A percentile compares a stretch with the other conserved stretches of the same genome.
phyloP scores from a whole-genome alignment of 2,329 filamentous ascomycete genomes.

The Laburnicola sp. region DNA sequence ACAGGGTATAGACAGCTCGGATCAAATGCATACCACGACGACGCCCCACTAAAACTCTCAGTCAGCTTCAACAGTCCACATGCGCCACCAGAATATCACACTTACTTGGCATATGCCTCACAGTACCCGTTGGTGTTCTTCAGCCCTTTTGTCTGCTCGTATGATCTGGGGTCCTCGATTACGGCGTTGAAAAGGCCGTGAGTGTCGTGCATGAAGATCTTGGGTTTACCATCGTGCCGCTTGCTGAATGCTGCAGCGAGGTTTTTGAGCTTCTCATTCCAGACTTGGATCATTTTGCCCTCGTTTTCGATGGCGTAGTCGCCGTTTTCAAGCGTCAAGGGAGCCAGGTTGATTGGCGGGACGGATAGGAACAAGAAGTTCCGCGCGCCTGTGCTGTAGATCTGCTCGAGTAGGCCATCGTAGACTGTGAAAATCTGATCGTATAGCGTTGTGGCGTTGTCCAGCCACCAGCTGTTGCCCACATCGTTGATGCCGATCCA shows the following conservation, averaged over 20 bases:
- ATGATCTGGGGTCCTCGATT: slow-evolving; percentile 56
- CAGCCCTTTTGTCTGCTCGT: slow-evolving; percentile 54
- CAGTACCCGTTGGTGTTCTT: slow-evolving; percentile 63
- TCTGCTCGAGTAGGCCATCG: slow-evolving; percentile 39
- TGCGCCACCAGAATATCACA: no score
- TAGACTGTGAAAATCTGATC: slow-evolving; percentile 46
- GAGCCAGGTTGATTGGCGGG: slow-evolving; percentile 56
- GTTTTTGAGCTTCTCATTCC: slow-evolving; percentile 53
- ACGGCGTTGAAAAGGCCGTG: slow-evolving; percentile 56
- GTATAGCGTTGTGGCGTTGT: slow-evolving; percentile 39
- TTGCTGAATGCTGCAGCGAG: slow-evolving; percentile 49
- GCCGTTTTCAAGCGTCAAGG: slow-evolving; percentile 51
- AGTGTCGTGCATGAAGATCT: slow-evolving; percentile 58
- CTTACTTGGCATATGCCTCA: slow-evolving; percentile 55
- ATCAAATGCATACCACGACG: slow-evolving; percentile 44
- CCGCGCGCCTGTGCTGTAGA: slow-evolving; percentile 52
- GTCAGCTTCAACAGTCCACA: no score
- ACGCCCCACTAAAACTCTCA: slow-evolving; percentile 48
- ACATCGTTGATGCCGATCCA: slow-evolving; percentile 63
- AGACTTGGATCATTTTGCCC: slow-evolving; percentile 53
- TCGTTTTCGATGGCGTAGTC: slow-evolving; percentile 36
- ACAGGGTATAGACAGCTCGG: slow-evolving; percentile 57
- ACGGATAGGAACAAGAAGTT: slow-evolving; percentile 56
- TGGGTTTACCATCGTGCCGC: slow-evolving; percentile 46
- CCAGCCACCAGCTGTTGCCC: slow-evolving; percentile 52